phyloP scores from a whole-genome alignment of 2,329 filamentous ascomycete genomes.

The Microcera coccophila region DNA sequence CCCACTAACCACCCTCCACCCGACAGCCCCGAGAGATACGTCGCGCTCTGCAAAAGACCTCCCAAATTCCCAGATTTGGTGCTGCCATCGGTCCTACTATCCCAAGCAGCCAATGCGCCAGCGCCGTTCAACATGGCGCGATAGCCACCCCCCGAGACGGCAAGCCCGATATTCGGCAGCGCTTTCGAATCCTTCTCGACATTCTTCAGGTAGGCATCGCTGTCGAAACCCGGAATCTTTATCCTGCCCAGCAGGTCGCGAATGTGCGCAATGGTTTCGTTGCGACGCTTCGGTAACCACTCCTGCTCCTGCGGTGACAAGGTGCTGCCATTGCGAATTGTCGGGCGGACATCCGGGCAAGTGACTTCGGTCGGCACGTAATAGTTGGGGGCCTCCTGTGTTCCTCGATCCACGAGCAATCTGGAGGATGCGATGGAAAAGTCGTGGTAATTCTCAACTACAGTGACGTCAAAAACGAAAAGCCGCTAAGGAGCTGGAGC shows the following conservation, averaged over 20 bases:
- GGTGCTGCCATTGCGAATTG: constrained; percentile 56
- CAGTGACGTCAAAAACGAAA: constrained; percentile 11
- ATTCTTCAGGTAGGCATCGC: constrained; percentile 60
- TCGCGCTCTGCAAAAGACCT: constrained; percentile 74
- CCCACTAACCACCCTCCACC: constrained; percentile 83
- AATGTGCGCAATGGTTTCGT: constrained; percentile 72
- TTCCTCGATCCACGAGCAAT: constrained; percentile 24
- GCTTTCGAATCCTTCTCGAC: constrained; percentile 30
- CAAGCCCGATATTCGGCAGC: constrained; percentile 63
- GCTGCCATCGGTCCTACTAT: constrained; percentile 58
- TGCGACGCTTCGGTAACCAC: constrained; percentile 70
- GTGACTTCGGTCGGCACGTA: constrained; percentile 67
- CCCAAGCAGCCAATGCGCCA: constrained; percentile 74
- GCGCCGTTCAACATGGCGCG: constrained; percentile 81
- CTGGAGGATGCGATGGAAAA: constrained; percentile 15
- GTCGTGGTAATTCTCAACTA: constrained; percentile 13
- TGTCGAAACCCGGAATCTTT: constrained; percentile 75
- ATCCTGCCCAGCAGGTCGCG: constrained; percentile 66
- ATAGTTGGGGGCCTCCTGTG: constrained; percentile 40
- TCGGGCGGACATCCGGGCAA: constrained; percentile 68
- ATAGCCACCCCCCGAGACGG: constrained; percentile 80
- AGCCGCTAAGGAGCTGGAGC: not conserved
- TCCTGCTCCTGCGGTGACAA: constrained; percentile 66
- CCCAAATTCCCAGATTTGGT: constrained; percentile 62
- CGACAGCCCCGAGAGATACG: constrained; percentile 76